Base-by-base conservation (phyloP, 2,329 filamentous ascomycete species). In the Cytospora piceae region DNA sequence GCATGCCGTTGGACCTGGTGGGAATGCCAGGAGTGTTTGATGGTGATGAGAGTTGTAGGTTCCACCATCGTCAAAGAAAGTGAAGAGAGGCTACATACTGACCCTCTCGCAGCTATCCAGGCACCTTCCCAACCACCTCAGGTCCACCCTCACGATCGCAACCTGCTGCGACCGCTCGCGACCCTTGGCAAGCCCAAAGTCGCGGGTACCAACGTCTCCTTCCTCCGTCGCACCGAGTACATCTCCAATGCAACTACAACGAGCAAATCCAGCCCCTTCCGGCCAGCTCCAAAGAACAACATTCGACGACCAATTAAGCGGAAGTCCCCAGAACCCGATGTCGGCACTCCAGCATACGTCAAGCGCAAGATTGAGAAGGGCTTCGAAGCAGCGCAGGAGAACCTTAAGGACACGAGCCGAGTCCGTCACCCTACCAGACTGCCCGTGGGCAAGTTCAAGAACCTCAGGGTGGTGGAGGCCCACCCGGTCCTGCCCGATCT, bases 21-120 rank as follows among this genome's bases (percentile, higher is more conserved):
- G 95, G 95, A 73, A 92, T 98, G 81, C 94, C 94, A 8, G 93
- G 94, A 34, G 89, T 98, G 65, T 97, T 98, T 74, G 90, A 98
- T 73, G 94, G 94, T 66, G 93, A 98, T 76, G 94, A 98, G 82
- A 90, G 90, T 79, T 93, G 94, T 97, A 83, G 76, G 83, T 80
- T 22, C 42, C 20, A 24, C 42, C 20, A 24, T 65, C 59, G 39
- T 51, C 29, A n/a, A n/a, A 42, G 11, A 58, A 32, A 20, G 17
- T 17, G 20, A 17, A 12, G 55, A 4, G 20, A 31, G 52, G 14
- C 27, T 32, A 31, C 9, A 27, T 17, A 11, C 51, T 66, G 57
- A 68, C 52, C n/a, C n/a, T 11, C 51, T 74, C 67, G 58, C 70
- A 95, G 93, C 91, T 66, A 96, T 97, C 70, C 91, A 94, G 80